Conservation (phyloP, 148 eudicot genomes). For the Camellia sinensis region DNA sequence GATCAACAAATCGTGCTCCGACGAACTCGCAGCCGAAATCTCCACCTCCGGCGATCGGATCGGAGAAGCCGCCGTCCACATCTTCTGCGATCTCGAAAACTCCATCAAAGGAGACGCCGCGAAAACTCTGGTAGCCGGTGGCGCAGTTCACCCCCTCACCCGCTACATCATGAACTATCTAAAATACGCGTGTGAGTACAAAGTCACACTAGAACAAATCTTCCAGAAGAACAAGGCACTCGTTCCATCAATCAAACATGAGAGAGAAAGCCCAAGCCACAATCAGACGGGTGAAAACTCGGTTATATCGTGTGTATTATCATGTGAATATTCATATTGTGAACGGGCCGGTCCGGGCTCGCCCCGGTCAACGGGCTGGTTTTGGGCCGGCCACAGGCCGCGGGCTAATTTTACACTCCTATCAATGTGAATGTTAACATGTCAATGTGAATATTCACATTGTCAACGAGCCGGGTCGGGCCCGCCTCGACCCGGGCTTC, state of each 20-base stretch:
- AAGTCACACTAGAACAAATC: slow-evolving; percentile 53
- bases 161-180: slow-evolving; percentile 85
- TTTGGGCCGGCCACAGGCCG: too few species aligned
- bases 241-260: background rate
- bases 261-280: slow-evolving; percentile 1
- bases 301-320: too few species aligned
- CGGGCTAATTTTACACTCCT: too few species aligned
- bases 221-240: slow-evolving; percentile 35
- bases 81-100: slow-evolving; percentile 67
- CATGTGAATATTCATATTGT: too few species aligned
- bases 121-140: slow-evolving; percentile 59
- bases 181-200: slow-evolving; percentile 66
- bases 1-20: slow-evolving; percentile 19
- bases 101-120: slow-evolving; percentile 63
- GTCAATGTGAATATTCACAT: too few species aligned
- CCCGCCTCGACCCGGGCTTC: too few species aligned
- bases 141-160: slow-evolving; percentile 84
- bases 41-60: slow-evolving; percentile 35
- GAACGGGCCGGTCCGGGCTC: too few species aligned
- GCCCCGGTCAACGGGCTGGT: too few species aligned
- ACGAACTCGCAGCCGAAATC: slow-evolving; percentile 47
- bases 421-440: too few species aligned
- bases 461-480: too few species aligned
- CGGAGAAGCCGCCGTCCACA: slow-evolving; percentile 56
- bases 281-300: background rate